Percentiles rank a stretch among this genome's conserved stretches.
phyloP scores from a whole-genome alignment of 2,329 filamentous ascomycete species.

The Arthrobotrys sphaeroides region DNA sequence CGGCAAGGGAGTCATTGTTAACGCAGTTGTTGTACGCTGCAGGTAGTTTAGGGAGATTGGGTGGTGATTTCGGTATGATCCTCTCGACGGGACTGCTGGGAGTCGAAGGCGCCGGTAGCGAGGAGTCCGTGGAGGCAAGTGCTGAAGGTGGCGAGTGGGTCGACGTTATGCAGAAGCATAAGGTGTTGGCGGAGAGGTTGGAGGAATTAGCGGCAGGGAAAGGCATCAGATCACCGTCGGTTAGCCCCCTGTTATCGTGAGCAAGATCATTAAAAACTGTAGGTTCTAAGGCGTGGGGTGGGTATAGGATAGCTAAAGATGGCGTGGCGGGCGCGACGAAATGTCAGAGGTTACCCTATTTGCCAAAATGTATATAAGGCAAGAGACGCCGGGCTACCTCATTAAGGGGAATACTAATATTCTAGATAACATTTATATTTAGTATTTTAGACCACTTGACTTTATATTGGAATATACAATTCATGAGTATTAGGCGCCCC shows the following conservation, averaged over 20 bases:
- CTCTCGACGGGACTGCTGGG: slow-evolving; percentile 71
- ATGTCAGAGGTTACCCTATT: too few species aligned
- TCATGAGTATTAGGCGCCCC: neutral
- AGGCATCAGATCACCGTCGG: slow-evolving; percentile 38
- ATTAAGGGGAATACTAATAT: too few species aligned
- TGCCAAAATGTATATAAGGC: too few species aligned
- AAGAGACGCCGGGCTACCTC: too few species aligned
- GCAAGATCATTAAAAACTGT: neutral
- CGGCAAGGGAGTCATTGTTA: slow-evolving; percentile 83
- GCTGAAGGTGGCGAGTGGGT: slow-evolving; percentile 75
- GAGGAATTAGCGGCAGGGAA: slow-evolving; percentile 63
- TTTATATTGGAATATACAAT: neutral
- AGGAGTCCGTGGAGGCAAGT: slow-evolving; percentile 61
- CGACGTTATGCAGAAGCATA: slow-evolving; percentile 86
- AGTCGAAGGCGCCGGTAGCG: slow-evolving; percentile 58
- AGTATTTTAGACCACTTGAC: neutral
- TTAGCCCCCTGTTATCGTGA: slow-evolving; percentile 34
- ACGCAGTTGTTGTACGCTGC: slow-evolving; percentile 95
- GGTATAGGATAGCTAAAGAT: neutral
- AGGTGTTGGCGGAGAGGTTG: slow-evolving; percentile 80
- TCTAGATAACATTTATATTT: neutral
- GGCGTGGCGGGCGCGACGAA: too few species aligned
- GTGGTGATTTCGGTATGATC: slow-evolving; percentile 91
- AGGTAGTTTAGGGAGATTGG: slow-evolving; percentile 85
- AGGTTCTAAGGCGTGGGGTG: neutral